Base-by-base conservation (phyloP, 1,284 basidiomycete species). In the Ceratobasidium papillatum region DNA sequence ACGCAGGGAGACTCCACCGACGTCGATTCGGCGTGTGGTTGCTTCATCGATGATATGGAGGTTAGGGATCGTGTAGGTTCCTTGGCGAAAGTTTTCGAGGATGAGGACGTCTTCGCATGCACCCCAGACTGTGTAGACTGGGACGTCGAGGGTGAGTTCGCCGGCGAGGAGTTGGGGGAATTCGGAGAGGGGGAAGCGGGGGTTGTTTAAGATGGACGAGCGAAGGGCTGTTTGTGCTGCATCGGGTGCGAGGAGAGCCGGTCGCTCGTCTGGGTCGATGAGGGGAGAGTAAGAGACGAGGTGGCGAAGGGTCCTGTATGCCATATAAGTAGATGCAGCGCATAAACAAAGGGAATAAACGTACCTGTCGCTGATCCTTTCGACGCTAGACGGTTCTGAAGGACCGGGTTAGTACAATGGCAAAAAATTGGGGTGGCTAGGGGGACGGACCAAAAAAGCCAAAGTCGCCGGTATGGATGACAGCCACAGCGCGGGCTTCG, bases 401-500 rank as follows among this genome's bases (percentile, higher is more conserved):
- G 43, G 5, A 76, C 59, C 64, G 25, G 30, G 65, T 74, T 12
- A n/a, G 22, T 36, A 34, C 3, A 34, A n/a, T 22, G 34, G 17
- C 32, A 17, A 32, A 19, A 25, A 3, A 38, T n/a, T 19, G 5
- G 19, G 34, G 32, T 38, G 34, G 34, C 56, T 38, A 51, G n/a
- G n/a, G 32, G 30, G 22, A 83, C 88, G 76, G 76, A 92, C 92
- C 92, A 83, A 98, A 98, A 84, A 99, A 98, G 75, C 98, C 98
- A 90, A 99, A 99, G 86, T 99, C 98, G 74, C 98, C 98, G 0
- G 96, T 98, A 83, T 99, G 97, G 77, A 99, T 94, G 82, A 99
- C 93, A 25, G 96, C 97, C 76, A 92, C 89, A n/a, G 95, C 95
- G 80, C 92, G 91, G 74, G 89, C 90, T 80, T 98, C 95, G 68